Percentiles rank a stretch among this genome's conserved stretches.
Evolutionary conservation across 805 yeast genomes (phyloP).

Genomic region (Wickerhamiella siamensis): DNA sequence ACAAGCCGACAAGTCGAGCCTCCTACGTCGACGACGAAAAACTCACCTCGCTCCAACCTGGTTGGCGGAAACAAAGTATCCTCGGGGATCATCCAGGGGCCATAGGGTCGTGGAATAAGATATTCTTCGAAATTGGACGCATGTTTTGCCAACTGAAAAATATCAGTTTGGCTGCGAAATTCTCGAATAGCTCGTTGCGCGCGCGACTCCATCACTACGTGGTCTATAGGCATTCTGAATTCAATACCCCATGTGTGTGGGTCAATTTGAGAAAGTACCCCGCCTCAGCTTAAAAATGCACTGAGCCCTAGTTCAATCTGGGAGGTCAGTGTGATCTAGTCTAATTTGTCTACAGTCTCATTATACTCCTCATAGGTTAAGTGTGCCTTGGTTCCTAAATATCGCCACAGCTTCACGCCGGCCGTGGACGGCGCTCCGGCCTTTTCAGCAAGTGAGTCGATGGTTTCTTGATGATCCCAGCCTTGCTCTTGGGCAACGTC

Average conservation of each 20-base stretch:
- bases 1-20: constrained; percentile 15
- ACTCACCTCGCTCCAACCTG: constrained; percentile 9
- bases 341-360: too few species aligned
- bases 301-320: too few species aligned
- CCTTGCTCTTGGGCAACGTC: constrained; percentile 79
- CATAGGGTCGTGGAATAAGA: neutral
- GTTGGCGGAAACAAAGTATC: constrained; percentile 1
- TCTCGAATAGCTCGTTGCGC: too few species aligned
- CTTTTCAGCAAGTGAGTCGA: constrained; percentile 55
- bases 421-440: constrained; percentile 31
- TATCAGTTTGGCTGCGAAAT: too few species aligned
- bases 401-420: constrained; percentile 36
- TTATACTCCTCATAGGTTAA: constrained; percentile 32
- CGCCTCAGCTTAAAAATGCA: too few species aligned
- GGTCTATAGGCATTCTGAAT: too few species aligned
- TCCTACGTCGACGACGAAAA: constrained; percentile 16
- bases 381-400: constrained; percentile 38
- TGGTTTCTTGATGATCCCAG: constrained; percentile 63
- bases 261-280: too few species aligned
- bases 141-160: too few species aligned
- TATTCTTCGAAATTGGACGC: neutral
- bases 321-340: too few species aligned
- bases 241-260: too few species aligned
- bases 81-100: constrained; percentile 16
- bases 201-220: too few species aligned